Conservation (phyloP, 345 rosid genomes). For the Aurinia saxatilis region DNA sequence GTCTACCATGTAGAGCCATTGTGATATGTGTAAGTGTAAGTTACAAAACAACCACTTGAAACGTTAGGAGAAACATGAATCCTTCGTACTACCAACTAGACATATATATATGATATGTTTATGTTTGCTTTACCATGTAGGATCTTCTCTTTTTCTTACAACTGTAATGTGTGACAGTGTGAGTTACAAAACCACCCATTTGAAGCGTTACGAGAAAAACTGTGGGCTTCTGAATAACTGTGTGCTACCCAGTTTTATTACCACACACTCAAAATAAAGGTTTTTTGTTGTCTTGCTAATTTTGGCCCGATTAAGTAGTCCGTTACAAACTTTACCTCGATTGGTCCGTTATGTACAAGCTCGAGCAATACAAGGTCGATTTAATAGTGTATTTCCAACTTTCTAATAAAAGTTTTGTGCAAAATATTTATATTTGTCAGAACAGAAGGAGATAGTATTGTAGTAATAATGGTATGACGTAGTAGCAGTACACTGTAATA, state of each 20-base stretch:
- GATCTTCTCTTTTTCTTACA: too few relatives aligned
- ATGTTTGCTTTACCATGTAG: too few relatives aligned
- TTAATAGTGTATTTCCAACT: too few relatives aligned
- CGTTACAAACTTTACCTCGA: conserved; percentile 23
- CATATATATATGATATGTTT: too few relatives aligned
- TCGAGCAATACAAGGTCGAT: background rate
- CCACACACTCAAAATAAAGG: background rate
- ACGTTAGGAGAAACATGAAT: background rate
- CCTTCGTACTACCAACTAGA: too few relatives aligned
- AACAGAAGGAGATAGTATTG: too few relatives aligned
- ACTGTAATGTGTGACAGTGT: too few relatives aligned
- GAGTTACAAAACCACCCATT: background rate
- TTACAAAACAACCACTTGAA: conserved; percentile 3
- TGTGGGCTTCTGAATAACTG: conserved; percentile 18
- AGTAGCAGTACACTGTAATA: too few relatives aligned
- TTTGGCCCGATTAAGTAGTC: conserved; percentile 6
- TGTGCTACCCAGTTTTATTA: conserved; percentile 5
- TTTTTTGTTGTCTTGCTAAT: conserved; percentile 27
- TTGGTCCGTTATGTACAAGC: conserved; percentile 17
- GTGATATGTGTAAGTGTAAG: background rate
- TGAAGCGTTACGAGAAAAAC: conserved; percentile 3
- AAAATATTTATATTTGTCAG: too few relatives aligned
- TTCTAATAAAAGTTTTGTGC: background rate
- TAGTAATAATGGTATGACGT: too few relatives aligned
- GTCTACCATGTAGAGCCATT: background rate